Evolutionary conservation across 1,139 yeast genomes (phyloP), one percentile per base, ranked within the genome.

Genomic region (Zygoascus meyerae): DNA sequence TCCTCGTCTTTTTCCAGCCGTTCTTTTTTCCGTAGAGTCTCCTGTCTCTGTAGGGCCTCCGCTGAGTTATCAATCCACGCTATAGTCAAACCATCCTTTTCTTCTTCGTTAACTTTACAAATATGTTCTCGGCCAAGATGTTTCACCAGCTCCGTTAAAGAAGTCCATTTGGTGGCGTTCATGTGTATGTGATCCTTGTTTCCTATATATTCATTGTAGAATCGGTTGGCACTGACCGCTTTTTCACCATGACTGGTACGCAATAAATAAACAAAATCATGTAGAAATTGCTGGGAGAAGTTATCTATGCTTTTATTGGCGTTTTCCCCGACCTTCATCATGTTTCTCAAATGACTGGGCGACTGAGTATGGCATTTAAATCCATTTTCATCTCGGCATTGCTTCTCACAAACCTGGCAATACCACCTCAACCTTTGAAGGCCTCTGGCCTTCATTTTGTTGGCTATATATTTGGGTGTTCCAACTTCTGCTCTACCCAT

Each of bases 311-410:
- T 75, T 18, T 66, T 59, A 1, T 73, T 65, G 1, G 79, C 74
- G 14, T 67, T 66, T 14, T 75, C 70, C 6, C 71, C 70, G 53
- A 61, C 64, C 3, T 62, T 53, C 40, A 65, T 58, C 50, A 82
- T 75, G 48, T 77, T 77, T 28, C 78, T 75, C 43, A 76, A 67
- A 63, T 92, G 99, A 1, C 86, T 74, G 38, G 86, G 89, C 12
- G 95, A 82, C 52, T 75, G 74, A 15, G 83, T 72, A 64, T 92
- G 99, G 61, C 92, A 85, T 60, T 84, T 83, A 69, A 86, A 92
- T 31, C 98, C 99, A 66, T 92, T 92, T 53, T 86, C 92, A 63
- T 94, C 99, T 47, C 97, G 72, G 63, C 97, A 90, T 67, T 92
- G 99, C 60, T 90, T 87, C 59, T 75, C 78, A 60, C 99, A 92